A percentile compares a stretch with the other conserved stretches of the same genome.
Conservation (phyloP, 352 stramenopile genomes). For the Globisporangium heterothallicum region DNA sequence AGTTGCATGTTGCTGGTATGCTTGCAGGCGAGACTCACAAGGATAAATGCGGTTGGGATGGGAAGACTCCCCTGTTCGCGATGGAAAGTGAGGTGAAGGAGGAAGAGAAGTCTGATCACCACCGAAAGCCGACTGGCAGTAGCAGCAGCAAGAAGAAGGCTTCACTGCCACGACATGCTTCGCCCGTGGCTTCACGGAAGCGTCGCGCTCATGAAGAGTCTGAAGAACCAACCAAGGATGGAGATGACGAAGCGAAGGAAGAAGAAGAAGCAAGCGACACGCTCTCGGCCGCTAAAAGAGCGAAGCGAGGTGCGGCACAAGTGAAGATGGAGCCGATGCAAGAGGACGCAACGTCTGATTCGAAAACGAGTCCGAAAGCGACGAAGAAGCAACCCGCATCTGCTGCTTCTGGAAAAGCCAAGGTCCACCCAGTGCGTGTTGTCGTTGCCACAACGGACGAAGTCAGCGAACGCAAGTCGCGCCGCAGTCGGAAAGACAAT, state of each 20-base stretch:
- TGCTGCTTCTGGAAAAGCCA: too few species aligned
- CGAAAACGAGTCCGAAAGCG: too few species aligned
- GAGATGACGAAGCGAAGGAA: background rate
- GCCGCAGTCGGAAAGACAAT: slow-evolving; percentile 22
- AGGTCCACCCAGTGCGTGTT: slow-evolving; percentile 28
- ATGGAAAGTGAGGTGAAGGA: slow-evolving; percentile 9
- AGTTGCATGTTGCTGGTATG: too few species aligned
- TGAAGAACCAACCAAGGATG: background rate
- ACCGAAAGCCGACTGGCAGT: slow-evolving; percentile 6
- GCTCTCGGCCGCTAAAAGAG: slow-evolving; percentile 1
- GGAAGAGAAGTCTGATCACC: background rate
- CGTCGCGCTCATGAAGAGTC: slow-evolving; percentile 8
- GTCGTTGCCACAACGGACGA: slow-evolving; percentile 44
- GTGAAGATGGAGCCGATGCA: background rate
- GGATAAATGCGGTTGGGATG: slow-evolving; percentile 46
- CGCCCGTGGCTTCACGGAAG: background rate
- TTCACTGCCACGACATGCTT: background rate
- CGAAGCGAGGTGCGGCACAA: background rate
- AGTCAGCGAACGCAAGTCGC: slow-evolving; percentile 35
- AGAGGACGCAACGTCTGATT: too few species aligned
- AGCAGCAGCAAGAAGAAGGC: slow-evolving; percentile 1
- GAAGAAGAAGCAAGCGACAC: background rate
- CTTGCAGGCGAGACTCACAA: slow-evolving; percentile 18
- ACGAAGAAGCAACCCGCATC: too few species aligned
- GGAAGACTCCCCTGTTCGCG: slow-evolving; percentile 36